These are phyloP conservation scores for Gloeophyllum trabeum DNA, from an alignment of 768 basidiomycete species.

Conservation along the genomic window DNA sequence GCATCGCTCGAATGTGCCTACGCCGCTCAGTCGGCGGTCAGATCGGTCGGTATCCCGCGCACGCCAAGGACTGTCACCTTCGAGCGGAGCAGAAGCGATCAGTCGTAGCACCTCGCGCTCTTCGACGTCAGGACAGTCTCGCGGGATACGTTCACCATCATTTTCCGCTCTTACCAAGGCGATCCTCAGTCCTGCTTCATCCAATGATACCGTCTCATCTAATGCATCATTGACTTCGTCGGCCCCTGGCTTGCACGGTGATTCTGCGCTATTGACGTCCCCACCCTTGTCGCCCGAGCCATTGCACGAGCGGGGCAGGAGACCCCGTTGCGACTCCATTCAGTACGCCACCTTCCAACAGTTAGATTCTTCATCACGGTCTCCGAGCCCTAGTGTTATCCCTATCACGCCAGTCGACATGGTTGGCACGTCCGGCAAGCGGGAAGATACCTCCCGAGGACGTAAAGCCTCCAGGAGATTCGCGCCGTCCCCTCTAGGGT, in stretches of 20 bases:
- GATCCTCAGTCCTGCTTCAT: slow-evolving; percentile 14
- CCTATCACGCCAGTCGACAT: slow-evolving; percentile 33
- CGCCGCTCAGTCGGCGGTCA: not conserved
- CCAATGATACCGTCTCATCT: slow-evolving; percentile 10
- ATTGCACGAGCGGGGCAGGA: slow-evolving; percentile 17
- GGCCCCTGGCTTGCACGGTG: slow-evolving; percentile 3
- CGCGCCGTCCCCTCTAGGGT: too few relatives aligned
- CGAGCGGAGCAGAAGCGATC: slow-evolving; percentile 10
- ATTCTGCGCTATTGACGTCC: slow-evolving; percentile 6
- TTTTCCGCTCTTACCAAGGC: slow-evolving; percentile 13
- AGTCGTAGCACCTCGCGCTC: slow-evolving; percentile 6
- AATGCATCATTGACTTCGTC: slow-evolving; percentile 3
- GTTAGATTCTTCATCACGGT: slow-evolving; percentile 28
- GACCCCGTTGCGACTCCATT: slow-evolving; percentile 15
- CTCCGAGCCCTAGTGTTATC: slow-evolving; percentile 34
- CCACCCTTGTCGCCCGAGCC: slow-evolving; percentile 9
- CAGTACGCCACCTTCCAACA: slow-evolving; percentile 1
- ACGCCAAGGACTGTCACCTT: not conserved
- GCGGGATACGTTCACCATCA: too few relatives aligned
- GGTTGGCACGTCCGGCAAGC: too few relatives aligned
- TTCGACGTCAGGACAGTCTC: slow-evolving; percentile 6
- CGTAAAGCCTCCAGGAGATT: too few relatives aligned
- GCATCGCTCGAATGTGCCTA: too few relatives aligned
- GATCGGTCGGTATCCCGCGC: not conserved
- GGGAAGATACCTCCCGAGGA: too few relatives aligned